Evolutionary conservation across 306 rosid genomes (phyloP).

Genomic region (Argentina anserina): DNA sequence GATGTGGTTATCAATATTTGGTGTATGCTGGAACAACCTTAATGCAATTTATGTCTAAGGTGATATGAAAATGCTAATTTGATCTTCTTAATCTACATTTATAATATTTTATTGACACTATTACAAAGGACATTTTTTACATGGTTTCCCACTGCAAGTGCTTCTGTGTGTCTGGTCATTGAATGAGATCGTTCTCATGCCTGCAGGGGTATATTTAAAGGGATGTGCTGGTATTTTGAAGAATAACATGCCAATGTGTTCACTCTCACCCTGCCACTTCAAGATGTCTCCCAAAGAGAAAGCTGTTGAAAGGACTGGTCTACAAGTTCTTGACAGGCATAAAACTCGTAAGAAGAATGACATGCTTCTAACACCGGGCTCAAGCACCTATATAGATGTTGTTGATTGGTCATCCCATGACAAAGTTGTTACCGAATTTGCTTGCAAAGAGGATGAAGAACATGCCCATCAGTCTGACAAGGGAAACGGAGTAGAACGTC

Average conservation of each 20-base stretch:
- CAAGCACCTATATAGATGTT: constrained; percentile 43
- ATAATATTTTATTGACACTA: neutral
- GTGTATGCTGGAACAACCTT: neutral
- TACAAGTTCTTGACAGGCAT: constrained; percentile 40
- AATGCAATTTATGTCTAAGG: neutral
- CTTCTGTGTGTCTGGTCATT: constrained; percentile 12
- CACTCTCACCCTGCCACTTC: constrained; percentile 75
- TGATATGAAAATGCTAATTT: neutral
- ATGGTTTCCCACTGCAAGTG: neutral
- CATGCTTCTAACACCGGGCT: constrained; percentile 36
- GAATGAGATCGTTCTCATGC: constrained; percentile 25
- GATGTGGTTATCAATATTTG: neutral
- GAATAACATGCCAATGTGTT: constrained; percentile 47
- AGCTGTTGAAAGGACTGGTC: constrained; percentile 52
- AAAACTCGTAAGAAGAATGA: constrained; percentile 39
- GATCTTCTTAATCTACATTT: neutral
- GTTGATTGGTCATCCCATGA: constrained; percentile 57
- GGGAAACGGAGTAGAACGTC: constrained; percentile 52
- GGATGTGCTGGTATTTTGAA: constrained; percentile 43
- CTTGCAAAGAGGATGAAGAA: constrained; percentile 42
- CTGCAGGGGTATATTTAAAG: constrained; percentile 81
- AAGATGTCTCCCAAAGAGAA: constrained; percentile 42
- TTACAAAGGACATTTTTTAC: neutral
- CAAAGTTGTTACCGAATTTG: constrained; percentile 48
- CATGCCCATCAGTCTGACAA: constrained; percentile 37